Evolutionary conservation across 441 rosid genomes (phyloP).

Genomic region (Pelargonium cotyledonis): DNA sequence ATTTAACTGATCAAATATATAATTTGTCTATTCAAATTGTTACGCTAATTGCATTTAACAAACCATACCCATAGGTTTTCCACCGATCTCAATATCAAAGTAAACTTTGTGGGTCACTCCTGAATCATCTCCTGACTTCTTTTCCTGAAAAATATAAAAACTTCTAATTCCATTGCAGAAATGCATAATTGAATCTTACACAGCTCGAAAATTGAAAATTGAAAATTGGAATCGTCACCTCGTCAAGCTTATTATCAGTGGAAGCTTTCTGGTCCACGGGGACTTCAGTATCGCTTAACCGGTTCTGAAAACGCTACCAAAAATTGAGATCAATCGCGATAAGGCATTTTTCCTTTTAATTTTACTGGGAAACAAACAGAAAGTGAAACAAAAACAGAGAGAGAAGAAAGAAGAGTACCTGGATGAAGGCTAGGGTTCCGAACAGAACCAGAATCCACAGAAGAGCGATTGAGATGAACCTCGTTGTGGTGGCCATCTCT

Average conservation of each 20-base stretch:
- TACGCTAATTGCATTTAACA: background rate
- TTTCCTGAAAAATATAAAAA: constrained; percentile 15
- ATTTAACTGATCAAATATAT: background rate
- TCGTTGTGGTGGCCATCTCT: constrained; percentile 46
- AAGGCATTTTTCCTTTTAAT: background rate
- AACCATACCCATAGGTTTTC: constrained; percentile 53
- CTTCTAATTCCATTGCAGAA: background rate
- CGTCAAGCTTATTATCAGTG: constrained; percentile 19
- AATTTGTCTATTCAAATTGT: background rate
- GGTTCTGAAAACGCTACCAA: constrained; percentile 32
- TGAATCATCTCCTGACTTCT: constrained; percentile 32
- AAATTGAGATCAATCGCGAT: background rate
- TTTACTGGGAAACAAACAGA: constrained; percentile 6
- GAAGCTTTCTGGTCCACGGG: constrained; percentile 31
- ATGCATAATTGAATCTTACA: background rate
- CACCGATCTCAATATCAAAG: constrained; percentile 74
- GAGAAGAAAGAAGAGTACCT: constrained; percentile 29
- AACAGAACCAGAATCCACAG: constrained; percentile 63
- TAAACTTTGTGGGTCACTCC: constrained; percentile 70
- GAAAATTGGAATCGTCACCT: constrained; percentile 28
- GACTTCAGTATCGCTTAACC: constrained; percentile 41
- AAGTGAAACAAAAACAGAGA: background rate
- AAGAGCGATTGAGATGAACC: constrained; percentile 43
- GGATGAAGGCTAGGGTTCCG: constrained; percentile 61
- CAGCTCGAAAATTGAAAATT: background rate